These are phyloP conservation scores for Fusarium xylarioides DNA, from an alignment of 2,329 filamentous ascomycete species.

Conservation along the genomic window DNA sequence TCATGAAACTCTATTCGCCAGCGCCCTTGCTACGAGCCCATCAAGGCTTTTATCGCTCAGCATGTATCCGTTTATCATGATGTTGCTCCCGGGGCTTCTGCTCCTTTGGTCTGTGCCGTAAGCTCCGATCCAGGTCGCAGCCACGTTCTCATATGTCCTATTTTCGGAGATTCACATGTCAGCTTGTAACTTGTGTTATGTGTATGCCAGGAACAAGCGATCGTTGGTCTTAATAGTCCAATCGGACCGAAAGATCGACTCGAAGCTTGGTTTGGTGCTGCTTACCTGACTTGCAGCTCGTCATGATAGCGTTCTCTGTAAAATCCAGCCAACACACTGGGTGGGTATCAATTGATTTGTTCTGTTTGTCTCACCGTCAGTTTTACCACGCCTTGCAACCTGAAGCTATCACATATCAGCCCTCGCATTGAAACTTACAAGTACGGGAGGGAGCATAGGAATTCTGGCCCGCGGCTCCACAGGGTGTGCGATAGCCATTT, in stretches of 20 bases:
- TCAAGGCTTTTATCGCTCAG: conserved; percentile 20
- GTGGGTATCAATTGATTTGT: conserved; percentile 85
- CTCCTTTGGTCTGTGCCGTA: conserved; percentile 38
- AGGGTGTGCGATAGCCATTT: conserved; percentile 73
- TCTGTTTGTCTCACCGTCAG: conserved; percentile 55
- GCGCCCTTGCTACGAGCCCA: conserved; percentile 9
- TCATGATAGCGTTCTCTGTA: conserved; percentile 91
- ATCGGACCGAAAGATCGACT: conserved; percentile 12
- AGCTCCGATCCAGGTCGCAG: conserved; percentile 62
- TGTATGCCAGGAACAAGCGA: neutral
- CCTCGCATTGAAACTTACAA: conserved; percentile 65
- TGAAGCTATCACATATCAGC: neutral
- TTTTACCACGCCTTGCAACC: neutral
- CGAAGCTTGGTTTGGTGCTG: conserved; percentile 28
- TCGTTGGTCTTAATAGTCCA: conserved; percentile 1
- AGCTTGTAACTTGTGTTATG: conserved; percentile 13
- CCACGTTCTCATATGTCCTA: conserved; percentile 81
- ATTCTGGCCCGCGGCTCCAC: conserved; percentile 87
- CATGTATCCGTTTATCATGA: conserved; percentile 24
- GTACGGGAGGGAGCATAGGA: conserved; percentile 87
- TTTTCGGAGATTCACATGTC: conserved; percentile 32
- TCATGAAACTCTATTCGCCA: conserved; percentile 27
- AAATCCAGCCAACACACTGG: conserved; percentile 93
- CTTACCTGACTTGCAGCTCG: conserved; percentile 88
- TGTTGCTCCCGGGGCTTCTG: conserved; percentile 24